phyloP scores from a whole-genome alignment of 2,329 filamentous ascomycete genomes.

The Scytalidium lignicola region DNA sequence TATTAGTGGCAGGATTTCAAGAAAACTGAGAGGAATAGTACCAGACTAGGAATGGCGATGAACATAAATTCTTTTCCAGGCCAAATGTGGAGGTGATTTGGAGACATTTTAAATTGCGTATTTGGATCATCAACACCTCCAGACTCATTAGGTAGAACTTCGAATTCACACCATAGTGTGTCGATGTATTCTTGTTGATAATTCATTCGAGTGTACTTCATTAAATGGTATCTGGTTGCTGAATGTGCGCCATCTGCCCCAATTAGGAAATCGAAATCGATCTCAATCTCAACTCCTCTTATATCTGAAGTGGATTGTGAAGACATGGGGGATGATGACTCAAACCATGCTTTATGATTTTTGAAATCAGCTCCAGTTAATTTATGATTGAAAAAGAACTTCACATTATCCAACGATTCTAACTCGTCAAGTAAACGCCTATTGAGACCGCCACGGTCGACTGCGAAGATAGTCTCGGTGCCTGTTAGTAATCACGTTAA shows the following conservation, averaged over 20 bases:
- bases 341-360: constrained; percentile 80
- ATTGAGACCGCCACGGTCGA: constrained; percentile 81
- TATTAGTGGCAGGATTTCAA: constrained; percentile 8
- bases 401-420: constrained; percentile 81
- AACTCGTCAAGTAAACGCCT: constrained; percentile 77
- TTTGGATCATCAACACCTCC: constrained; percentile 24
- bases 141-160: constrained; percentile 54
- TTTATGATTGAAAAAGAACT: constrained; percentile 89
- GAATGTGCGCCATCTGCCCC: constrained; percentile 96
- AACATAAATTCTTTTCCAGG: constrained; percentile 95
- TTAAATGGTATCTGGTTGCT: constrained; percentile 83
- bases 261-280: constrained; percentile 87
- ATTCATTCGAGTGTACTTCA: constrained; percentile 89
- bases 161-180: constrained; percentile 95
- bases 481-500: background rate
- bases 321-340: constrained; percentile 42
- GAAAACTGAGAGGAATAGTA: background rate
- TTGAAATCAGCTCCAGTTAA: constrained; percentile 85
- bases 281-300: constrained; percentile 61
- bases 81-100: constrained; percentile 96
- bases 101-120: constrained; percentile 70
- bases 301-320: constrained; percentile 12
- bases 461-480: constrained; percentile 70
- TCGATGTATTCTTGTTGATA: constrained; percentile 95
- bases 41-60: constrained; percentile 78